Base-by-base conservation (phyloP, 306 rosid genomes). In the Inga oerstediana region DNA sequence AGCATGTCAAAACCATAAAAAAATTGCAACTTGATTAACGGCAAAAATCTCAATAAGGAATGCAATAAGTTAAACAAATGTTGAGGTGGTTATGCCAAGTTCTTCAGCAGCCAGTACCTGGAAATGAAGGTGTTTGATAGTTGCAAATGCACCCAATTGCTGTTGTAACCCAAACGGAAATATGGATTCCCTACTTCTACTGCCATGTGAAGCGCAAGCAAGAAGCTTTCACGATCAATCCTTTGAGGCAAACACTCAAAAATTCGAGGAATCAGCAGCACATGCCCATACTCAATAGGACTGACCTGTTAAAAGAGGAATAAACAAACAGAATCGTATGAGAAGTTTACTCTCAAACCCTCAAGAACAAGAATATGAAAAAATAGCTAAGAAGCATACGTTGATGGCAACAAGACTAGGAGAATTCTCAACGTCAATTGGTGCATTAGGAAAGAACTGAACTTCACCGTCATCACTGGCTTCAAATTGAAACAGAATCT, bases 111-210 rank as follows among this genome's bases (percentile, higher is more conserved):
- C 1, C 3, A 68, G 72, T 78, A 96, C 99, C 98, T 96, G 99
- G 86, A 96, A 96, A 90, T 96, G 99, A 85, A 96, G 99, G 88
- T 96, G 99, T 87, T 96, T 96, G 88, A 96, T 96, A 44, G 99
- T 96, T 3, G 99, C 98, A 79, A 96, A 96, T 56, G 99, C 99
- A 71, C 99, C 99, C 89, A 96, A 83, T 24, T 24, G 92, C 99
- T 96, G 90, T 96, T 96, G 88, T 96, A 96, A 59, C 99, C 99
- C 82, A 96, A 51, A 32, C 99, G 92, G 84, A 96, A 96, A 91
- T 90, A 92, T 1, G 97, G 91, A 86, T 85, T 91, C 37, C 86
- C 90, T 0, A 97, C 99, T 88, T 92, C 99, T 30, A 45, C 89
- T 0, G 97, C 97, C 99, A 96, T 91, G 86, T 90, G 89, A 68